Base-by-base conservation (phyloP, 2,329 filamentous ascomycete species). In the Aquanectria penicillioides region DNA sequence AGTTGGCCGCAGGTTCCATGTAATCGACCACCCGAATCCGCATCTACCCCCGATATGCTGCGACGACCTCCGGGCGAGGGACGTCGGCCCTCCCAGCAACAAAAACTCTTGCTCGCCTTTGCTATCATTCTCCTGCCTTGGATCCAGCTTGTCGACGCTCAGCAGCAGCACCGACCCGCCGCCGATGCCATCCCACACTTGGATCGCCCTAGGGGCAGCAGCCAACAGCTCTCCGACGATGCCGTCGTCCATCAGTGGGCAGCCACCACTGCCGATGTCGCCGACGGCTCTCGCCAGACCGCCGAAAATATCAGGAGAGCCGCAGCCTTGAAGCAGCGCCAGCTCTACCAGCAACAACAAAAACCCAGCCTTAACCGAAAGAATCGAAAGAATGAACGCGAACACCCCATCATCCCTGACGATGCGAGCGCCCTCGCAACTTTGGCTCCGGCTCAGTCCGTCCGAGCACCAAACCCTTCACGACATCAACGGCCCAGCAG, bases 401-500 rank as follows among this genome's bases (percentile, higher is more conserved):
- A 72, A 66, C 69, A 74, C 57, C 70, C 73, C 57, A 68, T 76
- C 50, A 74, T 77, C 72, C 77, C 78, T 76, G 73, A 85, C 80
- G 86, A 95, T 90, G 92, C 89, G 92, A 93, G 93, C 93, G 93
- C 93, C 91, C 86, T 95, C 85, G 90, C 91, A 87, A 95, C 93
- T 91, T 90, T 94, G 86, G 94, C 94, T 97, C 93, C 93, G 92
- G 94, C 90, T 82, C 81, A 87, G 83, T 87, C 93, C 91, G 94
- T 97, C 85, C 87, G 92, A 97, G 94, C 93, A 92, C 92, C 91
- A 87, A 79, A 68, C 78, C 79, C 87, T 87, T 87, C 88, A 87
- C 84, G 86, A 87, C 80, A 74, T 73, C 73, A 73, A 66, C 72
- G 74, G 75, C 75, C 81, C 74, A 81, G 83, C 75, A 86, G 85